A percentile compares a stretch with the other conserved stretches of the same genome.
These are phyloP conservation scores for Ophiognomonia clavigignenti-juglandacearum DNA, from an alignment of 2,329 filamentous ascomycete genomes.

Conservation along the genomic window DNA sequence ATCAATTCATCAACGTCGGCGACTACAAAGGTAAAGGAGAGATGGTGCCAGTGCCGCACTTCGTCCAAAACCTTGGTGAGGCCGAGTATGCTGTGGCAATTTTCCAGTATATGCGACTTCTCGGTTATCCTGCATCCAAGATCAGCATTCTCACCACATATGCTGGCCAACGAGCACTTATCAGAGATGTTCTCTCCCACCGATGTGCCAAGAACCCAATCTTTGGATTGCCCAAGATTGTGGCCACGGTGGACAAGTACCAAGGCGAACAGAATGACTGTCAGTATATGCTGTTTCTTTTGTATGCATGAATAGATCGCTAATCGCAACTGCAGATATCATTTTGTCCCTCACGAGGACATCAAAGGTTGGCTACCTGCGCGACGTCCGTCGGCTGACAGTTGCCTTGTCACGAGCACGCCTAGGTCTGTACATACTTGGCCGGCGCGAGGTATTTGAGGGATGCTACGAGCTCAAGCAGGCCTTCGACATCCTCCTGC, in stretches of 20 bases:
- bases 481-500: conserved; percentile 74
- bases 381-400: conserved; percentile 88
- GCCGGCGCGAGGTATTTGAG: conserved; percentile 83
- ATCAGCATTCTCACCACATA: conserved; percentile 93
- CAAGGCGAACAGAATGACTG: conserved; percentile 99
- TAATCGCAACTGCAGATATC: conserved; percentile 56
- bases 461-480: conserved; percentile 81
- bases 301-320: not conserved
- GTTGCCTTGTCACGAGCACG: conserved; percentile 91
- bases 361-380: conserved; percentile 82
- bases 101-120: conserved; percentile 93
- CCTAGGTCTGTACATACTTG: conserved; percentile 86
- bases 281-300: conserved; percentile 45
- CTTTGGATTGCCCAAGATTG: conserved; percentile 83
- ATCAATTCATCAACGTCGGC: conserved; percentile 92
- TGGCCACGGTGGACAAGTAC: conserved; percentile 97
- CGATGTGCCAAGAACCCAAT: conserved; percentile 77
- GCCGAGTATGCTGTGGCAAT: conserved; percentile 95
- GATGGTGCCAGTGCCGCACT: conserved; percentile 85
- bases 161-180: conserved; percentile 82
- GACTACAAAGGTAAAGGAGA: conserved; percentile 91
- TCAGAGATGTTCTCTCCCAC: conserved; percentile 79
- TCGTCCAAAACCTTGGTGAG: conserved; percentile 93
- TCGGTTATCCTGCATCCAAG: conserved; percentile 79
- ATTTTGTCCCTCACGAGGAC: conserved; percentile 92